Conservation (phyloP, 495 filamentous ascomycete species). For the Penicillium paxilli region DNA sequence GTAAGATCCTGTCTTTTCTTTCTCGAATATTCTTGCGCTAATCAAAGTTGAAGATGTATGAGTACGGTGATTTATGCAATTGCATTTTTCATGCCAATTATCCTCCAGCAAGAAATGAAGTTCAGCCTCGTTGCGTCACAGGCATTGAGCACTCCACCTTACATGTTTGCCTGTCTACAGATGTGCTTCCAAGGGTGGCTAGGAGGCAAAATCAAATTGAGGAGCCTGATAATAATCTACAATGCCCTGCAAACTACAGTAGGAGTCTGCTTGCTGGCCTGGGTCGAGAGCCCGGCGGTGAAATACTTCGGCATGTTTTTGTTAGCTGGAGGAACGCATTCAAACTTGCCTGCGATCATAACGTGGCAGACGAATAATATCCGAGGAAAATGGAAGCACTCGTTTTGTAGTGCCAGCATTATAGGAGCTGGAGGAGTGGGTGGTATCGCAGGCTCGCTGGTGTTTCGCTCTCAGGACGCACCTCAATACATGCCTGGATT, state of each 20-base stretch:
- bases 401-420: slow-evolving; percentile 51
- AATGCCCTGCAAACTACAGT: slow-evolving; percentile 33
- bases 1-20: slow-evolving; percentile 28
- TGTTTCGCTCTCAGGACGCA: slow-evolving; percentile 52
- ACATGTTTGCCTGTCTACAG: slow-evolving; percentile 51
- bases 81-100: slow-evolving; percentile 61
- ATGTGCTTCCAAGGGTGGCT: slow-evolving; percentile 47
- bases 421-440: slow-evolving; percentile 52
- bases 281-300: slow-evolving; percentile 25
- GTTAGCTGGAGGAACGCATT: slow-evolving; percentile 43
- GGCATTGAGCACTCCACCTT: slow-evolving; percentile 55
- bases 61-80: slow-evolving; percentile 44
- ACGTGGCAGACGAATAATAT: slow-evolving; percentile 62
- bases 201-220: slow-evolving; percentile 51
- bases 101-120: slow-evolving; percentile 37
- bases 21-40: not conserved
- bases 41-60: not conserved
- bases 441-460: slow-evolving; percentile 50
- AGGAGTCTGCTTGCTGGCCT: slow-evolving; percentile 46
- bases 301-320: slow-evolving; percentile 64
- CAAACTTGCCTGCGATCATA: slow-evolving; percentile 50
- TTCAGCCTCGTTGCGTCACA: slow-evolving; percentile 50
- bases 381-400: slow-evolving; percentile 59
- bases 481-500: slow-evolving; percentile 21
- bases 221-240: slow-evolving; percentile 52